phyloP scores from a whole-genome alignment of 2,329 filamentous ascomycete species.

The Stachybotrys echinatus region DNA sequence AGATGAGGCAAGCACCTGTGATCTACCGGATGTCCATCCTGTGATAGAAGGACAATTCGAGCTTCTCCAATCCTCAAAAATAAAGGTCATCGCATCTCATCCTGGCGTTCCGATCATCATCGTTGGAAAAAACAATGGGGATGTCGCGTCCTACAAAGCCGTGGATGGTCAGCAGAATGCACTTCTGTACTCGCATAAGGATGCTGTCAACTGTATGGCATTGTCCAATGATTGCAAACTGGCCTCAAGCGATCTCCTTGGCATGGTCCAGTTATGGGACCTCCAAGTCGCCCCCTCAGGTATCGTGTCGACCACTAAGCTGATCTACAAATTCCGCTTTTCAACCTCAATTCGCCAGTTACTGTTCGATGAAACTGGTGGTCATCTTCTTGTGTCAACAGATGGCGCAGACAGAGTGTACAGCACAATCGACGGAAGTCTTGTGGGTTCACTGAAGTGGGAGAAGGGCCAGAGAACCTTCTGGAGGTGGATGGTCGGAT shows the following conservation, averaged over 20 bases:
- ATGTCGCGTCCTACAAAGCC: slow-evolving; percentile 4
- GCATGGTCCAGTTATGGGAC: background rate
- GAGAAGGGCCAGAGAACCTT: background rate
- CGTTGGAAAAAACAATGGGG: slow-evolving; percentile 10
- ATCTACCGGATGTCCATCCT: slow-evolving; percentile 4
- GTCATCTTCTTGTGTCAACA: slow-evolving; percentile 7
- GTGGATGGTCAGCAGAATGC: background rate
- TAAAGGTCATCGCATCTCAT: slow-evolving; percentile 10
- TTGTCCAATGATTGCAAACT: background rate
- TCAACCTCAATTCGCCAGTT: slow-evolving; percentile 4
- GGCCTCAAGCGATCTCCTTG: background rate
- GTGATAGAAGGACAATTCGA: slow-evolving; percentile 9
- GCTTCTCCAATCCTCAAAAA: slow-evolving; percentile 5
- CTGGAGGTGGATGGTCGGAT: background rate
- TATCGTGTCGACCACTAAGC: background rate
- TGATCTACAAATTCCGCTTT: background rate
- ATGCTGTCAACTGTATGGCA: background rate
- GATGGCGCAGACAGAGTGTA: background rate
- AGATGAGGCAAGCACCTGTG: slow-evolving; percentile 12
- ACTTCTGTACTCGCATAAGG: background rate
- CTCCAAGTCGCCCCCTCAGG: background rate
- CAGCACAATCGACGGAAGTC: slow-evolving; percentile 1
- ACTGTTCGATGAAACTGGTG: slow-evolving; percentile 5
- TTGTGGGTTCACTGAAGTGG: slow-evolving; percentile 8
- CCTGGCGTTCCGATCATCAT: slow-evolving; percentile 7